Conservation (phyloP, 306 rosid genomes). For the Lagenaria siceraria region DNA sequence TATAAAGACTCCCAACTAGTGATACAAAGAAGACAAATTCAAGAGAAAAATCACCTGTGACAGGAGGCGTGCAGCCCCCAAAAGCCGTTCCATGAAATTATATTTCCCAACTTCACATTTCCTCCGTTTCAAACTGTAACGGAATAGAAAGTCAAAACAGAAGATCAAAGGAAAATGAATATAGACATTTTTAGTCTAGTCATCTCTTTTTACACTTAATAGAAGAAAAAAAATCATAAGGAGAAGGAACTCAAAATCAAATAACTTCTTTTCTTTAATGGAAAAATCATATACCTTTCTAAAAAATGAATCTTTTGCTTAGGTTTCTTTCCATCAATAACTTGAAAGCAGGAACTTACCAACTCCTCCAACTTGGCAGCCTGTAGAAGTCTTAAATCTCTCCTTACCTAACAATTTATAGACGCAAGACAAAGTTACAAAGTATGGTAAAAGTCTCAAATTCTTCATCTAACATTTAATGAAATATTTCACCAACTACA, state of each 20-base stretch:
- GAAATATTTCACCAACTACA: background rate
- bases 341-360: conserved; percentile 47
- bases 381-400: conserved; percentile 57
- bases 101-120: conserved; percentile 44
- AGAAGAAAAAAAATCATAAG: background rate
- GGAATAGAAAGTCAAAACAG: background rate
- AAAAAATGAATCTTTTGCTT: conserved; percentile 67
- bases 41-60: conserved; percentile 38
- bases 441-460: background rate
- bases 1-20: background rate
- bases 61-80: conserved; percentile 66
- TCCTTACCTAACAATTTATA: conserved; percentile 44
- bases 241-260: background rate
- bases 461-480: background rate
- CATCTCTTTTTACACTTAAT: background rate
- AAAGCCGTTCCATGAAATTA: conserved; percentile 68
- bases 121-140: conserved; percentile 64
- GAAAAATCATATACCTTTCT: conserved; percentile 39
- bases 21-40: background rate
- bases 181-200: background rate
- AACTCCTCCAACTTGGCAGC: conserved; percentile 57
- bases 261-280: no score
- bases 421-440: background rate
- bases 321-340: conserved; percentile 56
- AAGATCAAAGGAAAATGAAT: background rate